Base-by-base conservation (phyloP, 768 basidiomycete genomes). In the Suillus tomentosus region DNA sequence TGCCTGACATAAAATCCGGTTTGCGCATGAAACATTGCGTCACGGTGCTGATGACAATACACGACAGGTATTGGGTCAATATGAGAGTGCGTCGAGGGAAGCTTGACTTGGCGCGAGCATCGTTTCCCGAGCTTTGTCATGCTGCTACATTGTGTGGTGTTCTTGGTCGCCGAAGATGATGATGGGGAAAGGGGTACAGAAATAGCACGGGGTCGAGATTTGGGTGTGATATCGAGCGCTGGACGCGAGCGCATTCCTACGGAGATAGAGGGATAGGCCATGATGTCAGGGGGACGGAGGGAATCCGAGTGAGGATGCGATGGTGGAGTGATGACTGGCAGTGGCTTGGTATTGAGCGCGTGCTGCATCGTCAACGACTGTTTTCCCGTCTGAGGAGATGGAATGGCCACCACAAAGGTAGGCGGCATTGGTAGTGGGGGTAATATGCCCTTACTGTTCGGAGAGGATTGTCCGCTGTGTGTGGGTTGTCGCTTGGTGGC, bases 21-120 rank as follows among this genome's bases (percentile, higher is more conserved):
- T 10, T 82, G 82, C 1, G 70, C 70, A 42, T 51, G 51, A 43
- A 88, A 75, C 45, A 90, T 70, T 55, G 81, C 82, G 64, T 85
- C 84, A 24, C 76, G 76, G 68, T 94, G 92, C 70, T 90, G 86
- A 72, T 80, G 79, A 67, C 90, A 92, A 73, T 87, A 92, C 19
- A 81, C 68, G 22, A 62, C 74, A 10, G 74, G 74, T 5, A 50
- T 68, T 3, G 74, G 76, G 27, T 76, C 70, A 27, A 76, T 56
- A 64, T 27, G 50, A 15, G 65, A 61, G 64, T 74, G 71, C 10
- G 67, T 70, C 45, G 67, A 65, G 27, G 79, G 77, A 14, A 78
- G 68, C 67, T 86, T 89, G 43, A 91, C 82, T 65, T 76, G 79
- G 62, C 89, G 84, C 45, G 77, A 80, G 68, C 92, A 94, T 42